Conservation (phyloP, 2,329 filamentous ascomycete species). For the Furcasterigmium furcatum region DNA sequence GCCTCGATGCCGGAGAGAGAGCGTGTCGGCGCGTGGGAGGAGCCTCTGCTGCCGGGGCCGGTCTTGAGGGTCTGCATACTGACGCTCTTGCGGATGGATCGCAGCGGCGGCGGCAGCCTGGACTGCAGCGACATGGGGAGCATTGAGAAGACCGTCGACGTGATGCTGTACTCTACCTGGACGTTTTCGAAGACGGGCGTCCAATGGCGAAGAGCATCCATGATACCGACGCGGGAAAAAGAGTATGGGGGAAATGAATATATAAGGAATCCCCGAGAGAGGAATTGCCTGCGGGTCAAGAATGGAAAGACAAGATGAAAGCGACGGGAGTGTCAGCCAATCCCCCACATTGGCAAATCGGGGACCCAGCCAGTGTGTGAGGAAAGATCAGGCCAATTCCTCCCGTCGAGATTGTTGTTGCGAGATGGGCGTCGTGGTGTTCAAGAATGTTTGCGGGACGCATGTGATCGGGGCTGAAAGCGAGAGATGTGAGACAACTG, state of each 20-base stretch:
- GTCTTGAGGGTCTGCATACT: slow-evolving; percentile 20
- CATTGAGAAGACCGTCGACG: slow-evolving; percentile 49
- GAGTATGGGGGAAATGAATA: neutral
- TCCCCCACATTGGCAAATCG: neutral
- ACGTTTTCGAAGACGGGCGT: slow-evolving; percentile 20
- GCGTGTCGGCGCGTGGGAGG: neutral
- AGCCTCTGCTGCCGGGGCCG: slow-evolving; percentile 5
- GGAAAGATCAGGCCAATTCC: too few relatives aligned
- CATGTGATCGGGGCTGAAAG: slow-evolving; percentile 6
- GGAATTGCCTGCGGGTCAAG: too few relatives aligned
- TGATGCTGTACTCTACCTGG: slow-evolving; percentile 26
- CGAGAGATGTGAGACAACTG: neutral
- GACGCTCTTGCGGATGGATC: slow-evolving; percentile 41
- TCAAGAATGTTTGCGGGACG: slow-evolving; percentile 8
- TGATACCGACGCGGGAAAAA: slow-evolving; percentile 2
- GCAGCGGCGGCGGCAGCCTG: slow-evolving; percentile 44
- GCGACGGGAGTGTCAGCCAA: neutral
- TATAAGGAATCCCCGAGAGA: neutral
- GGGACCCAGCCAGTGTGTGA: neutral
- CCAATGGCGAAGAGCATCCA: slow-evolving; percentile 12
- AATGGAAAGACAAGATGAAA: neutral
- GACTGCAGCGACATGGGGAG: slow-evolving; percentile 50
- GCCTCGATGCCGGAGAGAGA: neutral
- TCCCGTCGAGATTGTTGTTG: slow-evolving; percentile 1
- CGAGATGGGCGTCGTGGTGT: slow-evolving; percentile 1